A percentile compares a stretch with the other conserved stretches of the same genome.
phyloP scores from a whole-genome alignment of 192 early-diverging fungal species.

The Irineochytrium annulatum region DNA sequence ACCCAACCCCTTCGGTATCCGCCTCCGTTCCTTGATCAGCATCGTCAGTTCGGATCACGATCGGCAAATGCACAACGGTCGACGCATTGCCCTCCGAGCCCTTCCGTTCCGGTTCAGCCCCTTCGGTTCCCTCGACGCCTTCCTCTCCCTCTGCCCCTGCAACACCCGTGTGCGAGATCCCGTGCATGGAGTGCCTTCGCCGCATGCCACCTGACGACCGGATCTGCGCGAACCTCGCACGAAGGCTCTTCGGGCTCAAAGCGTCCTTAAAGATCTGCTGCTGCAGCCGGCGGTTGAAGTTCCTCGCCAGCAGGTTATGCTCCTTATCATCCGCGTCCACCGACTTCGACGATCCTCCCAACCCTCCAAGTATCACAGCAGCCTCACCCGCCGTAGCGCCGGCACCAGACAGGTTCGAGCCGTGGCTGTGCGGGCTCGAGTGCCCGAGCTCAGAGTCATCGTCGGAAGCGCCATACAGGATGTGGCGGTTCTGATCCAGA shows the following conservation, averaged over 20 bases:
- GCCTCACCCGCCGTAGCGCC: background rate
- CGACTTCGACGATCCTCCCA: background rate
- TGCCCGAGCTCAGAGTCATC: background rate
- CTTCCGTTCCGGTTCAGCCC: background rate
- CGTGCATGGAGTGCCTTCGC: conserved; percentile 22
- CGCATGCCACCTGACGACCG: conserved; percentile 31
- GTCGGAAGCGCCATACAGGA: conserved; percentile 48
- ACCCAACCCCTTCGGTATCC: too few species aligned
- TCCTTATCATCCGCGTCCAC: conserved; percentile 16
- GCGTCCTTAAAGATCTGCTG: conserved; percentile 89
- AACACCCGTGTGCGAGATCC: background rate
- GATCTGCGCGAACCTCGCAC: conserved; percentile 65
- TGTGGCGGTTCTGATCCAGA: conserved; percentile 85
- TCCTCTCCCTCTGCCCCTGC: background rate
- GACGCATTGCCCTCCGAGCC: background rate
- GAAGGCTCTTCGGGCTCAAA: conserved; percentile 78
- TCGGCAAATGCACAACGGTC: background rate
- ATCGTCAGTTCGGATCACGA: background rate
- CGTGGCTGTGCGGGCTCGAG: background rate
- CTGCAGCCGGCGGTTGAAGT: conserved; percentile 69
- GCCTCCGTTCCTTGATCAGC: too few species aligned
- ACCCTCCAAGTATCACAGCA: background rate
- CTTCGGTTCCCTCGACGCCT: background rate
- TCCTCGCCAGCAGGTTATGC: conserved; percentile 19
- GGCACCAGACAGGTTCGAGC: conserved; percentile 1